Evolutionary conservation across 2,329 filamentous ascomycete species (phyloP).

Genomic region (Fusarium odoratissimum): DNA sequence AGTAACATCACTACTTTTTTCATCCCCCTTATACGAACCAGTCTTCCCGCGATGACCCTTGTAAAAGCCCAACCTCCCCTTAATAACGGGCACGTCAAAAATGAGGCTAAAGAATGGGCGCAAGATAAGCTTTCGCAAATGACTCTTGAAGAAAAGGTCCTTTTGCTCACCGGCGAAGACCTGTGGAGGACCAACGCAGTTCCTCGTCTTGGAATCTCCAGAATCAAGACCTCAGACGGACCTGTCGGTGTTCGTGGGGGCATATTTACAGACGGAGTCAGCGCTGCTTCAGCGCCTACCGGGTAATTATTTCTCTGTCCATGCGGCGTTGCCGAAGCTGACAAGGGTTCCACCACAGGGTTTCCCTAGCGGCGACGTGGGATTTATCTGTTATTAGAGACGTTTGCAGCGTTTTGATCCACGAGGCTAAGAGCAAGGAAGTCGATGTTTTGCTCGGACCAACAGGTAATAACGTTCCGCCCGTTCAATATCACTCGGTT

Average conservation of each 20-base stretch:
- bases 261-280: slow-evolving; percentile 27
- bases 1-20: not conserved
- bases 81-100: not conserved
- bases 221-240: slow-evolving; percentile 27
- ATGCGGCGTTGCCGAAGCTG: not conserved
- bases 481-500: not conserved
- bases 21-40: not conserved
- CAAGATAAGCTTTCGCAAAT: slow-evolving; percentile 18
- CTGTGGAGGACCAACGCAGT: slow-evolving; percentile 18
- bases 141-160: slow-evolving; percentile 21
- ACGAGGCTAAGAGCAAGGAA: slow-evolving; percentile 31
- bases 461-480: not conserved
- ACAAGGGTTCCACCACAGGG: not conserved
- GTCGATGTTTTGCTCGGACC: slow-evolving; percentile 24
- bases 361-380: slow-evolving; percentile 29
- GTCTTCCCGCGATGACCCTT: not conserved
- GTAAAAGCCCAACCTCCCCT: not conserved
- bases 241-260: slow-evolving; percentile 25
- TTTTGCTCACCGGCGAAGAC: slow-evolving; percentile 10
- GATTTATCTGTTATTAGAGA: slow-evolving; percentile 3
- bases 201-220: slow-evolving; percentile 5
- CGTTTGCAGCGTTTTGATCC: slow-evolving; percentile 19
- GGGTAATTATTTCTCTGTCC: not conserved
- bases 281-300: slow-evolving; percentile 19
- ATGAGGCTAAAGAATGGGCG: not conserved